Evolutionary conservation across 331 rosid genomes (phyloP).

Genomic region (Erythrophleum ivorense): DNA sequence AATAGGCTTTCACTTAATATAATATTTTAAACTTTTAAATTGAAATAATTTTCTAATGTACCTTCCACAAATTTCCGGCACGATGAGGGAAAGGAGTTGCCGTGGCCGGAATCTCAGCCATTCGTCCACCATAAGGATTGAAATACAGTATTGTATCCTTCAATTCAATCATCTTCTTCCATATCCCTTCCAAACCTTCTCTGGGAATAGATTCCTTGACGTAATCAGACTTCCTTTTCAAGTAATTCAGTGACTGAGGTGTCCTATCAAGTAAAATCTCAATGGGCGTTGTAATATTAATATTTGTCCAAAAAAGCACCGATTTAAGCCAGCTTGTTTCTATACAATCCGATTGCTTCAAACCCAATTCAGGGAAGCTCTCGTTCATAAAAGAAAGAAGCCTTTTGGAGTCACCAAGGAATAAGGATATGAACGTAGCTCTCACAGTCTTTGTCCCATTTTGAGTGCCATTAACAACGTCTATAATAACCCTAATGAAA

Average conservation of each 20-base stretch:
- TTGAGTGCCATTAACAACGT: not conserved
- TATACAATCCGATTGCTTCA: constrained; percentile 41
- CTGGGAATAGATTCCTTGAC: constrained; percentile 41
- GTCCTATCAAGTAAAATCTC: constrained; percentile 44
- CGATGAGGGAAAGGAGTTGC: constrained; percentile 48
- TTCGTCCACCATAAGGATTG: constrained; percentile 54
- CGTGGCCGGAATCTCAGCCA: constrained; percentile 45
- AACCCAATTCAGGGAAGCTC: constrained; percentile 45
- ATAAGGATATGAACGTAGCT: constrained; percentile 39
- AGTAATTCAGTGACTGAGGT: constrained; percentile 37
- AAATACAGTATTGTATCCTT: constrained; percentile 20
- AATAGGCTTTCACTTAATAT: too few species aligned
- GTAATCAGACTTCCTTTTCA: constrained; percentile 50
- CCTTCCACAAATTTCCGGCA: constrained; percentile 43
- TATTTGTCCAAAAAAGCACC: constrained; percentile 39
- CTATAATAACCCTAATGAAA: constrained; percentile 3
- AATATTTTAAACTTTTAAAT: too few species aligned
- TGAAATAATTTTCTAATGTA: not conserved
- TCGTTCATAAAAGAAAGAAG: constrained; percentile 44
- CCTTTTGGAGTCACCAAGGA: constrained; percentile 45
- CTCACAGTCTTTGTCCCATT: constrained; percentile 29
- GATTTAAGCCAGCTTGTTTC: constrained; percentile 48
- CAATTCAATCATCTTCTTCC: constrained; percentile 53
- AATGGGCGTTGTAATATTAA: constrained; percentile 4
- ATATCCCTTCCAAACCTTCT: constrained; percentile 45